Evolutionary conservation across 306 rosid genomes (phyloP), one percentile per base, ranked within the genome.

Genomic region (Pueraria montana): DNA sequence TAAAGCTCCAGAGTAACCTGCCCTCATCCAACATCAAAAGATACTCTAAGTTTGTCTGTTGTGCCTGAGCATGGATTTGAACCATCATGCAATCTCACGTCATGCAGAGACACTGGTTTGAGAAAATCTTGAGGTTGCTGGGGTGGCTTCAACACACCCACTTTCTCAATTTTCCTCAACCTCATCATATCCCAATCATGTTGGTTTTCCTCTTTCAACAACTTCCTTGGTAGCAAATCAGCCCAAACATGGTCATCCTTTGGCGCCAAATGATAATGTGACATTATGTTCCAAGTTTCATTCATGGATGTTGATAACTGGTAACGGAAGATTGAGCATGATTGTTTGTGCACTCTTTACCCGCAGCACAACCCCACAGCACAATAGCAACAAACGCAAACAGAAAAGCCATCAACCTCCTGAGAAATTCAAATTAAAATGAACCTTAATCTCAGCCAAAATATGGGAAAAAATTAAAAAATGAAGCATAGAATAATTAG

Each of bases 1-100:
- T 86, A 68, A 94, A 94, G 84, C 88, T 91, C 93, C 97, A 94
- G 30, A 89, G 71, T 87, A 94, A 88, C 2, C 89, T 87, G 81
- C 92, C 93, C 24, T 81, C 90, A 62, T 94, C 90, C 62, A 94
- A 87, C 86, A 94, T 76, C 89, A 94, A 72, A 5, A 91, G 68
- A 77, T 91, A 94, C 81, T 90, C 84, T 77, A 94, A 70, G 87
- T 94, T 94, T 3, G 94, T 94, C 20, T 83, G 83, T 86, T 89
- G 94, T 24, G 94, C 98, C 58, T 42, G 61, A 68, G 87, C 83
- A 87, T 90, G 95, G 5, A 80, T 65, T 65, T 34, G 94, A 88
- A 65, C 80, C 84, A 2, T 84, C 76, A 48, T 87, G 80, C 90
- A 94, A 77, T 62, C 93, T 86, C 84, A 94, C 95, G 55, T 89